Conservation (phyloP, 441 rosid species). For the Pelargonium fulgidum region DNA sequence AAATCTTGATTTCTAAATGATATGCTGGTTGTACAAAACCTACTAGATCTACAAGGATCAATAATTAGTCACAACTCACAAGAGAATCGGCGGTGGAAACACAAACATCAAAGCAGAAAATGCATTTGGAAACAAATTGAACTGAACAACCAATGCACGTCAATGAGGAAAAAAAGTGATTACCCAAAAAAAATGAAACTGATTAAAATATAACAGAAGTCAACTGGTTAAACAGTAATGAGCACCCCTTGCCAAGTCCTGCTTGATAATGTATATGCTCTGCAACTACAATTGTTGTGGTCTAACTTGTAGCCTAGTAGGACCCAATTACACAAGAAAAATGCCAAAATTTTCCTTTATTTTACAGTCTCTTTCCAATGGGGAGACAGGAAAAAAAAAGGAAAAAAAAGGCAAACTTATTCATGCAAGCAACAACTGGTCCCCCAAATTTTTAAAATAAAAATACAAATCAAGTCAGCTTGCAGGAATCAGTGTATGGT, state of each 20-base stretch:
- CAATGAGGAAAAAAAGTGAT: not conserved
- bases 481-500: too few relatives aligned
- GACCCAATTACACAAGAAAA: not conserved
- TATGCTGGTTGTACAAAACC: not conserved
- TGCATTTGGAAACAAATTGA: not conserved
- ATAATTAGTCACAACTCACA: not conserved
- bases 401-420: not conserved
- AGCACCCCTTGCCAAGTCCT: not conserved
- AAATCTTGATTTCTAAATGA: not conserved
- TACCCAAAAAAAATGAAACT: not conserved
- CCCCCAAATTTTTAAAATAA: not conserved
- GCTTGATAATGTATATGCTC: not conserved
- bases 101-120: too few relatives aligned
- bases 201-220: not conserved
- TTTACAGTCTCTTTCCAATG: not conserved
- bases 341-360: not conserved
- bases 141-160: not conserved
- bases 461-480: slow-evolving; percentile 6
- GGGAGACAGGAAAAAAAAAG: too few relatives aligned
- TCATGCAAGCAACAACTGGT: slow-evolving; percentile 1
- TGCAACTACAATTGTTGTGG: not conserved
- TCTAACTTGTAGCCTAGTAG: not conserved
- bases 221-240: not conserved
- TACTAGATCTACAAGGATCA: not conserved
- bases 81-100: not conserved